Evolutionary conservation across 768 basidiomycete species (phyloP), one percentile per base, ranked within the genome.

Genomic region (Pisolithus tinctorius): DNA sequence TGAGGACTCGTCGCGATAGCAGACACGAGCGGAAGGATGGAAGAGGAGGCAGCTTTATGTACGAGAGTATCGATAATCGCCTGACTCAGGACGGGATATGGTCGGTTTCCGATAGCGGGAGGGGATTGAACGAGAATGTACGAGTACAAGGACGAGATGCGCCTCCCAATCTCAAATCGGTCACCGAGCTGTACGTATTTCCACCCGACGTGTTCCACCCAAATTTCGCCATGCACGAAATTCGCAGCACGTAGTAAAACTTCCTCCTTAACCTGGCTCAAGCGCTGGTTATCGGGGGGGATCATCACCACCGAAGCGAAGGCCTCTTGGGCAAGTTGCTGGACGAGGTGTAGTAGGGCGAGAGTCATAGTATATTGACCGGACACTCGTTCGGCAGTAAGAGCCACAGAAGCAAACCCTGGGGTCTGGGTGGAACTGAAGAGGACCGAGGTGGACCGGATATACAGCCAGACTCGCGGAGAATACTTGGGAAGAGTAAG

Each of bases 201-300:
- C 93, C 93, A 97, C 2, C 82, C 80, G 37, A 82, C 64, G 64
- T 91, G 87, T 58, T 87, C 85, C 1, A 86, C 79, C 93, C 93
- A 97, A 17, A 95, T 82, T 63, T 94, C 88, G 7, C 81, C 79
- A 59, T 93, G 89, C 8, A 94, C 78, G 55, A 93, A 91, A 4
- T 75, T 75, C 11, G 82, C 74, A 0, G 88, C 91, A 31, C 88
- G 82, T 45, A 88, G 69, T 23, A 94, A 74, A 4, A 93, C 91
- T 52, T 91, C 88, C 59, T 89, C 87, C 62, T 93, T 93, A 49
- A 93, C 70, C 58, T 82, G 82, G 47, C 78, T 82, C 31, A 86
- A 74, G 30, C 79, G 80, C 6, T 77, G 65, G 45, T 82, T 82
- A 43, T 82, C 77, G 0, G 81, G 76, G 0, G 78, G 67, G 29